Evolutionary conservation across 345 rosid species (phyloP).

Genomic region (Citrus inodora): DNA sequence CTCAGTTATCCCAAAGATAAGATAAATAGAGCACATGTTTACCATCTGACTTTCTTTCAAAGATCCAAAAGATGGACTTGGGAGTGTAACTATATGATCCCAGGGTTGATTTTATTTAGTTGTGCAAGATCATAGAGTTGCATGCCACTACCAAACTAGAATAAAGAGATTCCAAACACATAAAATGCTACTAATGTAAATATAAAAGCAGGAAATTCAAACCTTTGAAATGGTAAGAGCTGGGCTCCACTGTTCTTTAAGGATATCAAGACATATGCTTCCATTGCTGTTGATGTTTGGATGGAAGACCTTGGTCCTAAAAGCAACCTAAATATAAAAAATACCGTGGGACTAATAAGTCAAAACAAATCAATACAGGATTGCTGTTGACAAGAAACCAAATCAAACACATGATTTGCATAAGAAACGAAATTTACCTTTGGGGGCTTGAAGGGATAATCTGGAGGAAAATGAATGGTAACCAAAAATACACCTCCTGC

Average conservation of each 20-base stretch:
- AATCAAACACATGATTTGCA: background rate
- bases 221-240: constrained; percentile 52
- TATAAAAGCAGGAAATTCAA: background rate
- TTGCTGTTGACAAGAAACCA: background rate
- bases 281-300: constrained; percentile 48
- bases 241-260: constrained; percentile 51
- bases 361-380: background rate
- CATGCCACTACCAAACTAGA: background rate
- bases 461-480: constrained; percentile 36
- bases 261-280: constrained; percentile 45
- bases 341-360: no score
- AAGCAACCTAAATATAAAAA: constrained; percentile 28
- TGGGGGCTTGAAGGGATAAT: constrained; percentile 43
- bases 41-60: background rate
- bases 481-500: constrained; percentile 37
- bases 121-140: background rate
- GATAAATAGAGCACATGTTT: background rate
- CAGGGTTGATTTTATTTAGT: background rate
- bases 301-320: constrained; percentile 39
- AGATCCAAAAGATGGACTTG: background rate
- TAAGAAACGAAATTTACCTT: constrained; percentile 17
- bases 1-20: background rate
- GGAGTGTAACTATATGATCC: background rate
- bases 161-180: background rate
- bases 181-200: background rate